Percentiles rank a stretch among this genome's conserved stretches.
These are phyloP conservation scores for Schizonepeta tenuifolia DNA, from an alignment of 257 asterid species.

Conservation along the genomic window DNA sequence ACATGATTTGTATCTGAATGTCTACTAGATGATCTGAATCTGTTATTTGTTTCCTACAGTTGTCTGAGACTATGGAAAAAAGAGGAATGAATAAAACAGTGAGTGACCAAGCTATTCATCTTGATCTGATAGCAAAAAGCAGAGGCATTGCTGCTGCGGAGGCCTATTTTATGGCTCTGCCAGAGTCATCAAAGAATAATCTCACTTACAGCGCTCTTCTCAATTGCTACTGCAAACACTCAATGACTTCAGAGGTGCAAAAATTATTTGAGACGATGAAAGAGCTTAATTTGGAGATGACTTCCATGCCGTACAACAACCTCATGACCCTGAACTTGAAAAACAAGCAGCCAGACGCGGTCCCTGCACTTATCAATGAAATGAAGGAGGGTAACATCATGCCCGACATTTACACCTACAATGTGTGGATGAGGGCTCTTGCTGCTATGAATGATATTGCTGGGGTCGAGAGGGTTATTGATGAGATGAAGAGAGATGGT, in stretches of 20 bases:
- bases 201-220: conserved; percentile 87
- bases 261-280: conserved; percentile 80
- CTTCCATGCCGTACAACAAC: conserved; percentile 88
- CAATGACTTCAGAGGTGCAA: conserved; percentile 73
- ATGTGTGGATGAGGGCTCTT: conserved; percentile 96
- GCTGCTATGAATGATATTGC: conserved; percentile 71
- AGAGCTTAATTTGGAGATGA: conserved; percentile 72
- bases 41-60: conserved; percentile 46
- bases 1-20: neutral
- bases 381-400: conserved; percentile 72
- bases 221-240: conserved; percentile 84
- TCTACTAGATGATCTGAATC: conserved; percentile 7
- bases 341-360: conserved; percentile 53
- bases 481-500: conserved; percentile 95
- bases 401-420: conserved; percentile 78
- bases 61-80: conserved; percentile 77
- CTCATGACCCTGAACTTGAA: conserved; percentile 79
- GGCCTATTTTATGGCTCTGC: conserved; percentile 67
- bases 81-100: conserved; percentile 93
- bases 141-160: conserved; percentile 77
- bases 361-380: conserved; percentile 80
- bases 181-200: conserved; percentile 75
- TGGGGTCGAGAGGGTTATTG: conserved; percentile 88
- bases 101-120: conserved; percentile 85
- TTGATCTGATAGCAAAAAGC: conserved; percentile 80